Base-by-base conservation (phyloP, 192 early-diverging fungal species). In the Entomortierella parvispora region DNA sequence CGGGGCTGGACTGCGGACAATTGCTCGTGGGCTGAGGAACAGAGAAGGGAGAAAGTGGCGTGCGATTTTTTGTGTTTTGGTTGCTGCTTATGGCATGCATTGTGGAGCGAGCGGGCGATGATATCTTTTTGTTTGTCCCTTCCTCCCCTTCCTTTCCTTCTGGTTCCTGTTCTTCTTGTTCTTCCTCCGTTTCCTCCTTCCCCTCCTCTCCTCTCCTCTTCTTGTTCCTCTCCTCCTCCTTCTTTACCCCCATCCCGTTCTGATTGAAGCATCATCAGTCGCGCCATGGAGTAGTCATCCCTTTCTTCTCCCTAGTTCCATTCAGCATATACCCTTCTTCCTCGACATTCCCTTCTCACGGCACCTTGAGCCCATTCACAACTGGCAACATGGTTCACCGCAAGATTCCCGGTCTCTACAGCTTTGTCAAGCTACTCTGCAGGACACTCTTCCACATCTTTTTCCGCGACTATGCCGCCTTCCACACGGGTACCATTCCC, bases 391-490 rank as follows among this genome's bases (percentile, higher is more conserved):
- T 74, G 56, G 47, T 45, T 10, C 70, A 43, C 32, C 64, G 71
- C 32, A 77, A 77, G 47, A 68, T 77, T n/a, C 65, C 72, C 14
- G 72, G 72, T 26, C 48, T 77, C 0, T 77, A 77, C 54, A 62
- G 59, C 47, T 68, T 77, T 46, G 51, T 77, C 33, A 77, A 64
- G 42, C 61, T 77, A 18, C 74, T 77, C 10, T 77, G 74, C 47
- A 32, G 74, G 47, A 59, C 76, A 10, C 63, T 82, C 29, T 82
- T 82, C 48, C 68, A 63, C 37, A 68, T 82, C 45, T 82, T 82
- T 22, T 82, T 79, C 57, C 48, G 74, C n/a, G 74, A 82, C 37
- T 71, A 79, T 58, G 75, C 68, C 40, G 81, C 75, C 11, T 79
- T 82, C 25, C 72, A 78, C 43, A 49, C 74, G 3, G 49, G 49